Evolutionary conservation across 23 red algal species (phyloP), one percentile per base, ranked within the genome.

Genomic region (Chondrus crispus): DNA sequence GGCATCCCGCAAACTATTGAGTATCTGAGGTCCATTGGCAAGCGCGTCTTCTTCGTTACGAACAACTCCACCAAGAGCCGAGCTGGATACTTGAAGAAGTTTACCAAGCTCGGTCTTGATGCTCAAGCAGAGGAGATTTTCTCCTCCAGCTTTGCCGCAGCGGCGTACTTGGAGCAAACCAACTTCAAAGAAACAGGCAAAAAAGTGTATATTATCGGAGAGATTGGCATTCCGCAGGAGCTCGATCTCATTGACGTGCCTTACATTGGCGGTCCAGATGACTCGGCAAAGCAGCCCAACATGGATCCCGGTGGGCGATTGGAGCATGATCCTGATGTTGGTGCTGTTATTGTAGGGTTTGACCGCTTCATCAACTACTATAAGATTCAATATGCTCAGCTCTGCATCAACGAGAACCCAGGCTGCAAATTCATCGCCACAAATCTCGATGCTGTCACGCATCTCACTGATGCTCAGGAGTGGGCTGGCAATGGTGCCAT

Each of bases 401-500:
- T 99, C 10, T 99, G 97, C 80, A 95, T 99, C 62, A 93, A 93
- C 41, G 92, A 99, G 72, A 95, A 94, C 55, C 87, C 91, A 24
- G 90, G 89, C 5, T 95, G 93, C 84, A 74, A 92, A 58, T 99
- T 99, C 64, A 96, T 99, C 33, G 97, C 97, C 39, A 99, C 97
- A 5, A 99, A 99, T 70, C 57, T 94, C 33, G 97, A 99, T 49
- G 92, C 93, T 9, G 97, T 99, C 6, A 99, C 97, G 16, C 97
- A 99, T 53, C 53, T 99, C 42, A 99, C 97, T 13, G 97, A 99
- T 88, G 97, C 94, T 26, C 97, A 99, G 68, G 97, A 99, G 62
- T 99, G 97, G 97, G 97, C 97, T 45, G 97, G 97, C 22, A 99
- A 99, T 71, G 97, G 97, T 12, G 70, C 90, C 40, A 99, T 99